These are phyloP conservation scores for Ampelomyces quisqualis DNA, from an alignment of 2,329 filamentous ascomycete species.

Conservation along the genomic window DNA sequence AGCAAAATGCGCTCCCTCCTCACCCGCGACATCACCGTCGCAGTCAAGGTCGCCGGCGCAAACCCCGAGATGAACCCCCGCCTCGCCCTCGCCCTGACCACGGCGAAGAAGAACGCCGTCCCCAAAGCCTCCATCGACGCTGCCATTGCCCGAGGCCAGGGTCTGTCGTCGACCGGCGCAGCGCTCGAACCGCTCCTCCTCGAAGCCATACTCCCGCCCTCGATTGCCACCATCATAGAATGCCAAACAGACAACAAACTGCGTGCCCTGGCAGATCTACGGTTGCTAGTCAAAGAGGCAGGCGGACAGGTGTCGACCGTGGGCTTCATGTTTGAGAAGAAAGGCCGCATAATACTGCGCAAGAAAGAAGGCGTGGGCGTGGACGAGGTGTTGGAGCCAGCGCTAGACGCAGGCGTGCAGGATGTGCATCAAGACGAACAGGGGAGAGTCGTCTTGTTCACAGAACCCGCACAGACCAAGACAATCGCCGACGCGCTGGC, in stretches of 20 bases:
- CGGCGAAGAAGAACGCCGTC: constrained; percentile 82
- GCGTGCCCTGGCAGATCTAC: constrained; percentile 71
- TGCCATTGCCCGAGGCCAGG: constrained; percentile 86
- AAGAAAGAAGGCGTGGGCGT: constrained; percentile 57
- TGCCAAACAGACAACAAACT: constrained; percentile 80
- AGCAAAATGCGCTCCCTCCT: constrained; percentile 68
- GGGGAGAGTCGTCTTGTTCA: constrained; percentile 70
- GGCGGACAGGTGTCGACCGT: constrained; percentile 72
- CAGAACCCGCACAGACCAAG: constrained; percentile 65
- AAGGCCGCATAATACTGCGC: constrained; percentile 72
- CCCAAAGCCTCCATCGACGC: constrained; percentile 82
- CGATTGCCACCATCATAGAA: constrained; percentile 76
- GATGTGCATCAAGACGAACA: constrained; percentile 69
- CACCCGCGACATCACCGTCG: constrained; percentile 70
- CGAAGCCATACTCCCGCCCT: constrained; percentile 76
- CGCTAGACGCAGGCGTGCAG: constrained; percentile 80
- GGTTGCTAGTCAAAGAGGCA: constrained; percentile 67
- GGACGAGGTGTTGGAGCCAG: constrained; percentile 75
- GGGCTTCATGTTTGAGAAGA: constrained; percentile 80
- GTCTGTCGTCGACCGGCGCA: constrained; percentile 71
- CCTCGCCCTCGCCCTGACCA: constrained; percentile 69
- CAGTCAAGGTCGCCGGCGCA: constrained; percentile 74
- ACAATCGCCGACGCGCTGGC: constrained; percentile 65
- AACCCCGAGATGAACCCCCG: constrained; percentile 73
- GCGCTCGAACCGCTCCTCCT: constrained; percentile 75